A percentile compares a stretch with the other conserved stretches of the same genome.
phyloP scores from a whole-genome alignment of 148 eudicot species.

The Talinum fruticosum region DNA sequence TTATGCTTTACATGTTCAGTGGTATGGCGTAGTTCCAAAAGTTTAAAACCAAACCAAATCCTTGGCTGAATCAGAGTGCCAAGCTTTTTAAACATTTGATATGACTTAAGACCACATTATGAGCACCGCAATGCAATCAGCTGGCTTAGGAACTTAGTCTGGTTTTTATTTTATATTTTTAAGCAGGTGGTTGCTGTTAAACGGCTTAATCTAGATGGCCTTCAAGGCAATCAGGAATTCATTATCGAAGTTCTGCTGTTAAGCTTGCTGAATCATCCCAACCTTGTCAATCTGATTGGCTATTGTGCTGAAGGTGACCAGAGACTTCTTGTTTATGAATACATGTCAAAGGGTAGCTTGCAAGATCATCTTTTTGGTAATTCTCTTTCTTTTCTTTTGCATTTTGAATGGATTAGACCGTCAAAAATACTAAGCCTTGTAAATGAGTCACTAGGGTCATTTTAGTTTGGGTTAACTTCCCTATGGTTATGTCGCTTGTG shows the following conservation, averaged over 20 bases:
- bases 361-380: slow-evolving; percentile 87
- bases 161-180: neutral
- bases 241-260: slow-evolving; percentile 83
- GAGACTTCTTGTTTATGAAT: slow-evolving; percentile 78
- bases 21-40: no score
- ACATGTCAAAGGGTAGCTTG: slow-evolving; percentile 85
- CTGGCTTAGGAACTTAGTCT: neutral
- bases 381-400: neutral
- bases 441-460: neutral
- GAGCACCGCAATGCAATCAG: neutral
- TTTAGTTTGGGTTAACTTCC: neutral
- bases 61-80: no score
- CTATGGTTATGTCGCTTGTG: neutral
- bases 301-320: slow-evolving; percentile 82
- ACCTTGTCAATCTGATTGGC: slow-evolving; percentile 84
- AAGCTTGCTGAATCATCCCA: slow-evolving; percentile 76
- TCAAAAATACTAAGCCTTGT: neutral
- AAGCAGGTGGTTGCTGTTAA: slow-evolving; percentile 66
- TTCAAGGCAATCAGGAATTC: slow-evolving; percentile 87
- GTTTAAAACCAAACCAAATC: no score
- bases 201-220: slow-evolving; percentile 64
- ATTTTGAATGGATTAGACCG: neutral
- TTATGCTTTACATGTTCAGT: no score
- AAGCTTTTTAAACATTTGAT: no score
- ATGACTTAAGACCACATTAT: no score